A percentile compares a stretch with the other conserved stretches of the same genome.
Evolutionary conservation across 164 flowering plant genomes (phyloP).

Genomic region (Stephania japonica): DNA sequence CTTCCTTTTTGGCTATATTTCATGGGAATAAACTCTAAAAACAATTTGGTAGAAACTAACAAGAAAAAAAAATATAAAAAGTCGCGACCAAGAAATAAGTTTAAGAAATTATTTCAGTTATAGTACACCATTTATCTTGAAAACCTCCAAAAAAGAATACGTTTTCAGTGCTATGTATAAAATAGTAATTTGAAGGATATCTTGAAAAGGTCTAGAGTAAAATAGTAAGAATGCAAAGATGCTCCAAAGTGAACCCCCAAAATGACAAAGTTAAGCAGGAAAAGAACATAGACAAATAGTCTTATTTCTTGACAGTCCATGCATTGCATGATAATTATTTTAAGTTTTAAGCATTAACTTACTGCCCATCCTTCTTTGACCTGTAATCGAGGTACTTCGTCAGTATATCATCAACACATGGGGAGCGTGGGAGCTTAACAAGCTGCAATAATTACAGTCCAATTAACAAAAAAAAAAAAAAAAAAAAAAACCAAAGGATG

Average conservation of each 20-base stretch:
- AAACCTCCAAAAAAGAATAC: no score
- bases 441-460: conserved; percentile 42
- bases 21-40: background rate
- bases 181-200: no score
- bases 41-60: background rate
- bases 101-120: background rate
- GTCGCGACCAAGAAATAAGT: background rate
- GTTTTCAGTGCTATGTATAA: background rate
- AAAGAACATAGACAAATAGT: background rate
- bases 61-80: background rate
- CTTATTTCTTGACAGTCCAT: background rate
- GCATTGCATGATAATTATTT: background rate
- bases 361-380: conserved; percentile 67
- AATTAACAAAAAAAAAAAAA: background rate
- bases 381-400: conserved; percentile 61
- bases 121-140: background rate
- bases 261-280: background rate
- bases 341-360: conserved; percentile 25
- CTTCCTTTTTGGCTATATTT: background rate
- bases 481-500: background rate
- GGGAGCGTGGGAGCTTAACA: conserved; percentile 75
- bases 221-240: no score
- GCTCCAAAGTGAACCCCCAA: background rate
- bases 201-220: no score
- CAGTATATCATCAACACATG: conserved; percentile 67